Base-by-base conservation (phyloP, 1,284 basidiomycete species). In the Sporisorium iseilematis-ciliati region DNA sequence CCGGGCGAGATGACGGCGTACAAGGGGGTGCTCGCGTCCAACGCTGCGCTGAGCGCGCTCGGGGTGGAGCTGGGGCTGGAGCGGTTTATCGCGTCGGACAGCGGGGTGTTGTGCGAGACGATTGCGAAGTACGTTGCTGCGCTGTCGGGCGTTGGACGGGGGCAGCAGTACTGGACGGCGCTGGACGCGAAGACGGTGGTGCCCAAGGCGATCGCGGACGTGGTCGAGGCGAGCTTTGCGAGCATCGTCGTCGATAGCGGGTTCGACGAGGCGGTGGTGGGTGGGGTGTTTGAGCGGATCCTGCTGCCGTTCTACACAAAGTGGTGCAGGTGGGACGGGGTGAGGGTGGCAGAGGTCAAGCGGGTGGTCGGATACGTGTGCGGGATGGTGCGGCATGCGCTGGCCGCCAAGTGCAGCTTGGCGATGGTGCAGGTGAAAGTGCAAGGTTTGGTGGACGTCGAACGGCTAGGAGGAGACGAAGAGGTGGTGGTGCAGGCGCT, bases 201-300 rank as follows among this genome's bases (percentile, higher is more conserved):
- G 3, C 72, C 72, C 1, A 82, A 82, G 23, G 65, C 68, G 14
- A 26, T 77, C 0, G 78, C 78, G 1, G 75, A 81, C 49, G 58
- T 82, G 2, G 71, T 77, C 16, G 80, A 82, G 41, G 64, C 73
- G 5, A 26, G 54, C 0, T 61, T 82, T 26, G 80, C 74, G 1
- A 55, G 59, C 2, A 65, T 82, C 16, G 64, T 80, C 8, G 73
- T 80, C n/a, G 79, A 82, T 35, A 38, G 57, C 20, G 62, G 52
- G 11, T 82, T 82, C 57, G 50, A 73, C 42, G 33, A 68, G 2
- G 29, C 10, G 0, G 23, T 40, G 8, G 46, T 48, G 1, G 20
- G 45, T 23, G 3, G 12, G 0, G 33, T 77, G 20, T 81, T 76
- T 23, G 70, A 63, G 3, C 12, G 66, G 11, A 48, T 72, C 12